Evolutionary conservation across 305 asterid species (phyloP).

Genomic region (Ilex paraguariensis): DNA sequence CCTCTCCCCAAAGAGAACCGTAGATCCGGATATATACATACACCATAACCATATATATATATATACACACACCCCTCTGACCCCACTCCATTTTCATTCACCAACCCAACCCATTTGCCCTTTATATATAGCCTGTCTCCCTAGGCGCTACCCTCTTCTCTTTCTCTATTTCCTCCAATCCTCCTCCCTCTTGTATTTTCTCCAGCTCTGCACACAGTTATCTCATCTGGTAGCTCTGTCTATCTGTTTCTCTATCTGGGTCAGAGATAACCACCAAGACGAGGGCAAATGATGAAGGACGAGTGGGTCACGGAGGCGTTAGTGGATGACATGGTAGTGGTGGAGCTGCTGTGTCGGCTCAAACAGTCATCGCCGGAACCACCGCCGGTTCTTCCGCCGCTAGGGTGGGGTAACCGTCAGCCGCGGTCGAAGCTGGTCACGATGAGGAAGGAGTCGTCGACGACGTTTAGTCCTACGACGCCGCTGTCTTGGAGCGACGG

Average conservation of each 20-base stretch:
- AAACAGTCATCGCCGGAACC: neutral
- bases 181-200: slow-evolving; percentile 1
- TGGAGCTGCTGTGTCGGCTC: slow-evolving; percentile 30
- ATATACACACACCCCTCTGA: no score
- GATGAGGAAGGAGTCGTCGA: slow-evolving; percentile 20
- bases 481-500: slow-evolving; percentile 44
- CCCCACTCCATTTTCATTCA: no score
- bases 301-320: slow-evolving; percentile 37
- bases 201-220: neutral
- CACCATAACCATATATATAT: no score
- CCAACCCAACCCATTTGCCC: no score
- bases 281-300: slow-evolving; percentile 16
- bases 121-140: slow-evolving; percentile 1
- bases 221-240: neutral
- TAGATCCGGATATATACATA: no score
- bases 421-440: slow-evolving; percentile 26
- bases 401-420: slow-evolving; percentile 31
- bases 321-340: slow-evolving; percentile 31
- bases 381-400: slow-evolving; percentile 11
- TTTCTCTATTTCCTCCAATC: neutral
- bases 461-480: slow-evolving; percentile 38
- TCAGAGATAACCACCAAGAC: neutral
- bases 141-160: neutral
- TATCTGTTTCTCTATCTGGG: neutral
- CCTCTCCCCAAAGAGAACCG: no score